Base-by-base conservation (phyloP, 208 protist genomes). In the Blechomonas ayalai region DNA sequence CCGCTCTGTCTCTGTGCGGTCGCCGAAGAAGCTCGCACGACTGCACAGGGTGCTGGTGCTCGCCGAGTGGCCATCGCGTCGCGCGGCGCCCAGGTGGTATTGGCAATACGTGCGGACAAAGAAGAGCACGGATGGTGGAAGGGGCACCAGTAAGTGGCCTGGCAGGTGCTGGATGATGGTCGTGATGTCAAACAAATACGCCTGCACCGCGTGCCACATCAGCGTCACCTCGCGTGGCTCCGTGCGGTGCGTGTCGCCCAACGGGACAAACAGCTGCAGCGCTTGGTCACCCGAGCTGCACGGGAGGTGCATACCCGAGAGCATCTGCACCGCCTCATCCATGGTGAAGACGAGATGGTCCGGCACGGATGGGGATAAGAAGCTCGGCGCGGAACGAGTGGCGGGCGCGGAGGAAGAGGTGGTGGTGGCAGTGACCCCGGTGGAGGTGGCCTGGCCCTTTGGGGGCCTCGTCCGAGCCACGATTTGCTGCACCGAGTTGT, bases 151-250 rank as follows among this genome's bases (percentile, higher is more conserved):
- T 31, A 67, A 57, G 19, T 67, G 33, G 10, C 63, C 66, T 4
- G 59, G 42, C 26, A 73, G 31, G 18, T 66, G 71, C 51, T 79
- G 66, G 29, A 91, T 49, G 19, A 83, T 64, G 9, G 55, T 52
- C 0, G 73, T 60, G 31, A 90, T 55, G 36, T 79, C 74, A 10
- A 65, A 58, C 36, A 91, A 35, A 53, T 91, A 91, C 47, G 73
- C 67, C 39, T 82, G 74, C n/a, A 58, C 59, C 23, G 82, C 82
- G 23, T 82, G 78, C 75, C 77, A 91, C 45, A 91, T 68, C 34
- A 75, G 49, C 10, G 60, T 80, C 13, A 91, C 52, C 40, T 81
- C 68, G 32, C 68, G 82, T 35, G 63, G 74, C 47, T 84, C 71
- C 2, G 67, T 50, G 13, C 75, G 65, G 26, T 52, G 36, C 15